phyloP scores from a whole-genome alignment of 2,329 filamentous ascomycete genomes.

The Pyricularia sp. region DNA sequence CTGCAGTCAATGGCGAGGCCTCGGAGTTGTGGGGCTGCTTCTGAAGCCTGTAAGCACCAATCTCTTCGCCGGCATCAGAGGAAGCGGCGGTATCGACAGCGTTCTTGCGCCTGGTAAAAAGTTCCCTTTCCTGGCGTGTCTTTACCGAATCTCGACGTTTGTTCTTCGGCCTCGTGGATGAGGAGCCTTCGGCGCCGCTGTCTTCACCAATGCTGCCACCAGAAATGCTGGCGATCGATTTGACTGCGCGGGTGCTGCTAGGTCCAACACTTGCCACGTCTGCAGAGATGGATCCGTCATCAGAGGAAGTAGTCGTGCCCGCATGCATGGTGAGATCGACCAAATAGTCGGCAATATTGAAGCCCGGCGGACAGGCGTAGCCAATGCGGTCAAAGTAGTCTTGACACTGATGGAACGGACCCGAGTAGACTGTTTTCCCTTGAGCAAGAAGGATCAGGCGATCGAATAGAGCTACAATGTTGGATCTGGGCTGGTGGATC shows the following conservation, averaged over 20 bases:
- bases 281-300: constrained; percentile 37
- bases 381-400: constrained; percentile 85
- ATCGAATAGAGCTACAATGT: constrained; percentile 95
- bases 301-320: constrained; percentile 45
- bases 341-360: constrained; percentile 97
- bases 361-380: constrained; percentile 86
- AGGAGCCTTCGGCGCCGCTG: constrained; percentile 45
- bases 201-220: constrained; percentile 61
- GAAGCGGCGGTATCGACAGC: constrained; percentile 49
- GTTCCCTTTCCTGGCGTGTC: constrained; percentile 73
- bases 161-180: constrained; percentile 49
- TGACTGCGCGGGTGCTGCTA: constrained; percentile 77
- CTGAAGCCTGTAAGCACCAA: constrained; percentile 37
- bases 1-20: constrained; percentile 43
- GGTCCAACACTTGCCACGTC: constrained; percentile 60
- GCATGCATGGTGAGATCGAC: constrained; percentile 98
- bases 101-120: constrained; percentile 73
- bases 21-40: constrained; percentile 27
- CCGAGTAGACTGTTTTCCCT: constrained; percentile 85
- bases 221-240: constrained; percentile 77
- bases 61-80: constrained; percentile 40
- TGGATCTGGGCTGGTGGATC: constrained; percentile 94
- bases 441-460: constrained; percentile 82
- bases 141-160: constrained; percentile 71
- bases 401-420: constrained; percentile 78